Evolutionary conservation across 2,329 filamentous ascomycete species (phyloP).

Genomic region (Apiospora hydei): DNA sequence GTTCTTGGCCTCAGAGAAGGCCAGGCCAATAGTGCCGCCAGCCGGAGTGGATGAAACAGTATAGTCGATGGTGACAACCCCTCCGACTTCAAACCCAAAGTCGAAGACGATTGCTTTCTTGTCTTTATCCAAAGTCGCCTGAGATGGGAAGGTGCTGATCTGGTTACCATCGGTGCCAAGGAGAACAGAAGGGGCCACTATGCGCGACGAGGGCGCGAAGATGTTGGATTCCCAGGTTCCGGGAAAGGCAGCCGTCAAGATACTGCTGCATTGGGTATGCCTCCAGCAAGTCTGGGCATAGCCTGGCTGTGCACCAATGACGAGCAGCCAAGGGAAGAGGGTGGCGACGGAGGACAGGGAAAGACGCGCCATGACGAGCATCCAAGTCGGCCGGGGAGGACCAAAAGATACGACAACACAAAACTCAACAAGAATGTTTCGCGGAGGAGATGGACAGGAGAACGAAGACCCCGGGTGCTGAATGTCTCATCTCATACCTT

Average conservation of each 20-base stretch:
- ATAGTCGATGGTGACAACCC: conserved; percentile 38
- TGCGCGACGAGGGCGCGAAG: conserved; percentile 60
- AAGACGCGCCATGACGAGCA: conserved; percentile 13
- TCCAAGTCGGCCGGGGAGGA: not conserved
- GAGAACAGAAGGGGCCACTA: conserved; percentile 53
- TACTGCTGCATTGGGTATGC: conserved; percentile 59
- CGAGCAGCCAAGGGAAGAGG: conserved; percentile 1
- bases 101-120: conserved; percentile 35
- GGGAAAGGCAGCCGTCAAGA: conserved; percentile 57
- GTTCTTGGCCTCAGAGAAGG: conserved; percentile 51
- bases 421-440: not conserved
- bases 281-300: conserved; percentile 56
- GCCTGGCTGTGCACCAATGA: not conserved
- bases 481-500: conserved; percentile 21
- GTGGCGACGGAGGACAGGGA: not conserved
- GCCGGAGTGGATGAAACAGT: conserved; percentile 33
- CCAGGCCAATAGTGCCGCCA: conserved; percentile 46
- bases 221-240: conserved; percentile 66
- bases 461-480: not conserved
- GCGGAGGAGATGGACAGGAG: not conserved
- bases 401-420: not conserved
- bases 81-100: conserved; percentile 41
- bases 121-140: conserved; percentile 29
- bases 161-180: conserved; percentile 37
- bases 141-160: conserved; percentile 28